Base-by-base conservation (phyloP, 306 rosid genomes). In the Ormosia semicastrata region DNA sequence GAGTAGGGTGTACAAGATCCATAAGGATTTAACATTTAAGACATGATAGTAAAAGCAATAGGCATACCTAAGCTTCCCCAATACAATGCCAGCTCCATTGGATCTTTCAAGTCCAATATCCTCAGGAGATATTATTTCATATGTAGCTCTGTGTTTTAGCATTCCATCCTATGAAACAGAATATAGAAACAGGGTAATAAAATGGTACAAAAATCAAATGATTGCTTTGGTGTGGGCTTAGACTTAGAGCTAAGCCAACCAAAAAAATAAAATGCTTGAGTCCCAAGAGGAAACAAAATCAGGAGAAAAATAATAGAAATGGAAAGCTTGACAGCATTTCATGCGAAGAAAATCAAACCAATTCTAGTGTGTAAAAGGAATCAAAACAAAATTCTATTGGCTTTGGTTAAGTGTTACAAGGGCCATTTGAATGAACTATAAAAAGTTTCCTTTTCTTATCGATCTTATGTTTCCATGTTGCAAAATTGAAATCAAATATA, bases 11-110 rank as follows among this genome's bases (percentile, higher is more conserved):
- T n/a, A n/a, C n/a, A n/a, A n/a, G n/a, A n/a, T n/a, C n/a, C n/a
- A n/a, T n/a, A n/a, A n/a, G n/a, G 5, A 39, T 39, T 39, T 46
- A 46, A 11, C 52, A 62, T 13, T 57, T 34, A 57, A 39, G 4
- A 41, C 4, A 39, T 68, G 15, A 32, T 29, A 44, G 67, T 0
- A 32, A 41, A 52, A n/a, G 34, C 0, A 66, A 73, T 49, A 37
- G 63, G 36, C 53, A 73, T 91, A 95, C 99, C 99, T 95, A 43
- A 95, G 99, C 78, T 92, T 95, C 36, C 99, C 99, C 6, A 95
- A 82, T 62, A 93, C 98, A 63, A 95, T 91, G 24, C 93, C 93
- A 86, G 94, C 89, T 77, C 83, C 97, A 12, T 67, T 64, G 24
- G 87, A 44, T 85, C 92, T 89, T 78, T 93, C 94, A 4, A 82